These are phyloP conservation scores for Vachellia collinsii DNA, from an alignment of 306 rosid genomes.

Conservation along the genomic window DNA sequence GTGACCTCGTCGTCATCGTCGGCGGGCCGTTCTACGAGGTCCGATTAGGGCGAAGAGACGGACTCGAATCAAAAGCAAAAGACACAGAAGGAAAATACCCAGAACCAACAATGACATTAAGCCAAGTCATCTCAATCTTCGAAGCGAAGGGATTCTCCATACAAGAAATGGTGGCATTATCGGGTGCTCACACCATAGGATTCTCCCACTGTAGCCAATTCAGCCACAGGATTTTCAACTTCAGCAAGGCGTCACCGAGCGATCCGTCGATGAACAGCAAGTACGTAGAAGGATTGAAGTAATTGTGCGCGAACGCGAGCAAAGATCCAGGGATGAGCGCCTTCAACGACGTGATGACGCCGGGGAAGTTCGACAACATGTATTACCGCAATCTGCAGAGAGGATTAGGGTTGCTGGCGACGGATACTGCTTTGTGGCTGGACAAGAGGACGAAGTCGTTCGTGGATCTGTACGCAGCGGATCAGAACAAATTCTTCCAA, in stretches of 20 bases:
- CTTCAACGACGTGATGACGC: slow-evolving; percentile 47
- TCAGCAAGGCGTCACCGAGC: slow-evolving; percentile 33
- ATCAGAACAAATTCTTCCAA: slow-evolving; percentile 38
- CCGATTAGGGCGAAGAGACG: slow-evolving; percentile 48
- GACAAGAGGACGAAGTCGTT: slow-evolving; percentile 38
- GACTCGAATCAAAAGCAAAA: slow-evolving; percentile 23
- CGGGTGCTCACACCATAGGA: slow-evolving; percentile 57
- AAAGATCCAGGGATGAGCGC: slow-evolving; percentile 34
- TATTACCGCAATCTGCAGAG: slow-evolving; percentile 34
- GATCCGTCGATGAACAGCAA: slow-evolving; percentile 36
- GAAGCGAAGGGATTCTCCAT: slow-evolving; percentile 20
- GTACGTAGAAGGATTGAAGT: slow-evolving; percentile 41
- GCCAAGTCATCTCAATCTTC: slow-evolving; percentile 41
- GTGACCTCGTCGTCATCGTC: slow-evolving; percentile 36
- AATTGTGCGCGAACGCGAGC: slow-evolving; percentile 31
- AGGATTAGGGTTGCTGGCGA: slow-evolving; percentile 36
- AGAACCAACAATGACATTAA: slow-evolving; percentile 41
- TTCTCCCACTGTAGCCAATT: slow-evolving; percentile 56
- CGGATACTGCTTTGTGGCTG: slow-evolving; percentile 20
- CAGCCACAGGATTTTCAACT: slow-evolving; percentile 42
- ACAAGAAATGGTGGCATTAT: slow-evolving; percentile 54
- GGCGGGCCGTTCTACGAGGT: slow-evolving; percentile 52
- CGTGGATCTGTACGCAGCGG: slow-evolving; percentile 29
- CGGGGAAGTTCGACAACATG: slow-evolving; percentile 43
- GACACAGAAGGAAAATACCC: slow-evolving; percentile 29